Conservation (phyloP, 139 green algal genomes). For the Limnomonas spitsbergensis region DNA sequence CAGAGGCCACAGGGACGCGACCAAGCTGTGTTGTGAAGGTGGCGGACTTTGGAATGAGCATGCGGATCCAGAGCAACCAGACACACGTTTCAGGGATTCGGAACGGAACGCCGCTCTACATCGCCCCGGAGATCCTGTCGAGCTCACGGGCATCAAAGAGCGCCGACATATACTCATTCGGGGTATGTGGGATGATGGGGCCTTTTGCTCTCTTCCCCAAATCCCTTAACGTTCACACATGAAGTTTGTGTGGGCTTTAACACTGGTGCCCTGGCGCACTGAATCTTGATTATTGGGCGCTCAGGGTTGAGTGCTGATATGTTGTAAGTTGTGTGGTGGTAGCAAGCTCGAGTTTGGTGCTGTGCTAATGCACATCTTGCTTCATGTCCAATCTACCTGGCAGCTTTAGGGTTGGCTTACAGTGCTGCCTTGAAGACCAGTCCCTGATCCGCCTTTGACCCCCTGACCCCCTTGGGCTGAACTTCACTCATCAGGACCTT, state of each 20-base stretch:
- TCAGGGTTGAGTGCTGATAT: background rate
- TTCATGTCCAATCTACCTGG: too few relatives aligned
- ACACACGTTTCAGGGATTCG: constrained; percentile 36
- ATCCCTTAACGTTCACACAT: too few relatives aligned
- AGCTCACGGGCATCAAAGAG: background rate
- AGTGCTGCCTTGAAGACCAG: too few relatives aligned
- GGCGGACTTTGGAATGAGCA: constrained; percentile 46
- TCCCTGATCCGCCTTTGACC: too few relatives aligned
- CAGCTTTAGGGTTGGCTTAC: too few relatives aligned
- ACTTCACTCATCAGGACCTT: too few relatives aligned
- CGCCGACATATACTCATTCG: constrained; percentile 25
- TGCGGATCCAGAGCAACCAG: constrained; percentile 36
- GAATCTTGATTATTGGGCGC: background rate
- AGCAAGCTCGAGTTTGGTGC: too few relatives aligned
- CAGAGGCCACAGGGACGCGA: background rate
- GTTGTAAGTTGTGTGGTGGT: background rate
- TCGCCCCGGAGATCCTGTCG: constrained; percentile 32
- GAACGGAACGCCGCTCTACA: constrained; percentile 47
- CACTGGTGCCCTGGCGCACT: too few relatives aligned
- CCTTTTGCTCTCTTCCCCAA: too few relatives aligned
- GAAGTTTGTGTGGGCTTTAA: too few relatives aligned
- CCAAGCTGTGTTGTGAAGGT: constrained; percentile 24
- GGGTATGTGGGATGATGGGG: background rate
- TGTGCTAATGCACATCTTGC: too few relatives aligned
- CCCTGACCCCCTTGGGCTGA: too few relatives aligned